These are phyloP conservation scores for Auriscalpium microsporum DNA, from an alignment of 768 basidiomycete genomes.

Conservation along the genomic window DNA sequence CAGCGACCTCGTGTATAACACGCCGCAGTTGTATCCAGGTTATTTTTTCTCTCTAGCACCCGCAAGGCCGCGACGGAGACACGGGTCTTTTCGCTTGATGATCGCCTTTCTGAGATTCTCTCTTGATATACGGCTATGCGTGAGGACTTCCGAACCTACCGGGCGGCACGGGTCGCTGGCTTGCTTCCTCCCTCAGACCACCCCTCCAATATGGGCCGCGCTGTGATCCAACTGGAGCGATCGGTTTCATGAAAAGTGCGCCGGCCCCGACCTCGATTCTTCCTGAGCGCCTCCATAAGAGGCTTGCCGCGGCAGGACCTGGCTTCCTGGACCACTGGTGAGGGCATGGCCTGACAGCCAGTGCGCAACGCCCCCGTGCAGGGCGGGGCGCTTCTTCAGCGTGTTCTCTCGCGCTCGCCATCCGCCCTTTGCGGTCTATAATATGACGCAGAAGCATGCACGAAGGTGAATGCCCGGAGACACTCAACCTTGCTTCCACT, in stretches of 20 bases:
- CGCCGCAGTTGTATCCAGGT: conserved; percentile 2
- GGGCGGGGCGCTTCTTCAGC: neutral
- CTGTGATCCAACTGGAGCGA: too few species aligned
- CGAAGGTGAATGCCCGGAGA: neutral
- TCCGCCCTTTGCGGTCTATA: neutral
- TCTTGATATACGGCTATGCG: neutral
- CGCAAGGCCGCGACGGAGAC: neutral
- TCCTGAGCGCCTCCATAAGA: neutral
- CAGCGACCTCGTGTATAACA: conserved; percentile 14
- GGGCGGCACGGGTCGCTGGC: too few species aligned
- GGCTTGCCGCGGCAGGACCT: neutral
- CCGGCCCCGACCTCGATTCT: neutral
- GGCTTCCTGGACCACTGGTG: neutral
- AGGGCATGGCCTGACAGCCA: neutral
- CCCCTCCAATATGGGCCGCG: too few species aligned
- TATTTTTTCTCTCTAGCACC: neutral
- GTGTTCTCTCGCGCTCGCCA: neutral
- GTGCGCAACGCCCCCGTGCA: neutral
- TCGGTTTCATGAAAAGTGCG: too few species aligned
- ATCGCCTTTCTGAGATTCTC: neutral
- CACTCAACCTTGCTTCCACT: too few species aligned
- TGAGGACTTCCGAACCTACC: too few species aligned
- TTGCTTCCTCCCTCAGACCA: too few species aligned
- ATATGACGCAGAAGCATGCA: neutral
- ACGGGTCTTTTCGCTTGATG: neutral